These are phyloP conservation scores for Pyrenula massariospora DNA, from an alignment of 495 filamentous ascomycete species.

Conservation along the genomic window DNA sequence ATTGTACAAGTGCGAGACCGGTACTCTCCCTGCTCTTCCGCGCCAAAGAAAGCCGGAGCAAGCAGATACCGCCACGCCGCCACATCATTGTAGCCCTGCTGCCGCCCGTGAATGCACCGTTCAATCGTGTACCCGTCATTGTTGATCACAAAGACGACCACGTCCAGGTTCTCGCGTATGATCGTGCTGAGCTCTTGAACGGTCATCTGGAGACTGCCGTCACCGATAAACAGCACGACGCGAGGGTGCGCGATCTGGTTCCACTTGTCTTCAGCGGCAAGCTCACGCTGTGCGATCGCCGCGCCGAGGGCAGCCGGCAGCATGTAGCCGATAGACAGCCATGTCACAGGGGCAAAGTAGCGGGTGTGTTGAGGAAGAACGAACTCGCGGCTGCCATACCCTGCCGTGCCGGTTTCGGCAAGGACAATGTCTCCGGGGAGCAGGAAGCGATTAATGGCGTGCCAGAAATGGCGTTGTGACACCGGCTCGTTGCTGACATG, in stretches of 20 bases:
- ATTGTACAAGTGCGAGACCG: slow-evolving; percentile 13
- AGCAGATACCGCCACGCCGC: too few species aligned
- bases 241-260: too few species aligned
- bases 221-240: slow-evolving; percentile 62
- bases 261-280: slow-evolving; percentile 10
- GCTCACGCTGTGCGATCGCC: slow-evolving; percentile 28
- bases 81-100: slow-evolving; percentile 38
- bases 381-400: slow-evolving; percentile 19
- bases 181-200: slow-evolving; percentile 71
- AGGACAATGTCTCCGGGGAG: slow-evolving; percentile 25
- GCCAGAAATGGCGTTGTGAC: slow-evolving; percentile 20
- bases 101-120: slow-evolving; percentile 34
- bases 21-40: too few species aligned
- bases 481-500: slow-evolving; percentile 3
- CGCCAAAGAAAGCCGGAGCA: too few species aligned
- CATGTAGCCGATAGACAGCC: slow-evolving; percentile 35
- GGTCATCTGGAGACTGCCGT: slow-evolving; percentile 70
- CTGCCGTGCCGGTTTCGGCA: slow-evolving; percentile 28
- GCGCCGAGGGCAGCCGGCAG: slow-evolving; percentile 34
- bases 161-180: slow-evolving; percentile 51
- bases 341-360: slow-evolving; percentile 25
- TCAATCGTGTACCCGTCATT: slow-evolving; percentile 43
- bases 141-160: slow-evolving; percentile 48
- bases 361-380: slow-evolving; percentile 16
- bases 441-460: slow-evolving; percentile 17